Conservation (phyloP, 192 early-diverging fungal species). For the Globomyces pollinis-pini region DNA sequence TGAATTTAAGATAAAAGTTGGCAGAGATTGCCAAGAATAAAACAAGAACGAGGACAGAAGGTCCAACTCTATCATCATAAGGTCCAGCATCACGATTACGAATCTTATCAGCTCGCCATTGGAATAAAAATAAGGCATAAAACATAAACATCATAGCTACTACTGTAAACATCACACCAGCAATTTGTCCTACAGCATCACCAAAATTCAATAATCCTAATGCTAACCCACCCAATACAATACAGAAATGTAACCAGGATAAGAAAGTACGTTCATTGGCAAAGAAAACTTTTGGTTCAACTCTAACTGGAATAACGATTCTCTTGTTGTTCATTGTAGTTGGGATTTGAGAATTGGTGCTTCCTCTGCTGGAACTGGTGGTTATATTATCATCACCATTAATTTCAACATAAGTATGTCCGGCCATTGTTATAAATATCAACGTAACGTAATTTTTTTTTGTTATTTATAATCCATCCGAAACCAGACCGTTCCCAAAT, state of each 20-base stretch:
- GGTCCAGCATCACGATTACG: slow-evolving; percentile 40
- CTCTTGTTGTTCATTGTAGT: slow-evolving; percentile 19
- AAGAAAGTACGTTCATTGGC: slow-evolving; percentile 83
- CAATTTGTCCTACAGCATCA: slow-evolving; percentile 53
- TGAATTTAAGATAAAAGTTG: slow-evolving; percentile 65
- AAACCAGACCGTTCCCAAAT: too few species aligned
- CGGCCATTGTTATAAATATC: too few species aligned
- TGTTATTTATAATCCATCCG: too few species aligned
- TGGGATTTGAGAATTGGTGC: background rate
- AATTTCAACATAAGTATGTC: too few species aligned
- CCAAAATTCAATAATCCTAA: slow-evolving; percentile 71
- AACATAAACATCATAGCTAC: slow-evolving; percentile 62
- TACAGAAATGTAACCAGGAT: slow-evolving; percentile 67
- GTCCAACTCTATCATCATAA: slow-evolving; percentile 61
- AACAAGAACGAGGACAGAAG: slow-evolving; percentile 61
- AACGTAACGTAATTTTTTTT: too few species aligned
- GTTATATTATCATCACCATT: too few species aligned
- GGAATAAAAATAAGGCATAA: slow-evolving; percentile 62
- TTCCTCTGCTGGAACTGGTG: too few species aligned
- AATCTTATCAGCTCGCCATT: slow-evolving; percentile 60
- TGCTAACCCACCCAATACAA: slow-evolving; percentile 58
- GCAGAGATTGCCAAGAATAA: slow-evolving; percentile 55
- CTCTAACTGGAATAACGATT: slow-evolving; percentile 46
- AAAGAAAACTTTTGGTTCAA: slow-evolving; percentile 81
- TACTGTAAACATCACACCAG: slow-evolving; percentile 62